Base-by-base conservation (phyloP, 2,329 filamentous ascomycete species). In the Tothia fuscella region DNA sequence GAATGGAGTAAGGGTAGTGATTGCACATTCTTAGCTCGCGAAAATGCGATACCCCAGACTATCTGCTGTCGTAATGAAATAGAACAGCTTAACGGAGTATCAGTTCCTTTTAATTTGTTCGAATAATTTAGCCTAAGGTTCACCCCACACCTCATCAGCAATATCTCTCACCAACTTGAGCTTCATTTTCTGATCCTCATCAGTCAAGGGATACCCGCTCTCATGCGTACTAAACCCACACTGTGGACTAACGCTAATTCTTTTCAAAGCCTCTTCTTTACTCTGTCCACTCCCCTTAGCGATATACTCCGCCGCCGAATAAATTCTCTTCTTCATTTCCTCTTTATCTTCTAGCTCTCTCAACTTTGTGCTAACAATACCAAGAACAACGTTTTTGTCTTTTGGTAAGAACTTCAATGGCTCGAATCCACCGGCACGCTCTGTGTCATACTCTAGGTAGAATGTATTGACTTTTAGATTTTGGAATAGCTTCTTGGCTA, bases 211-310 rank as follows among this genome's bases (percentile, higher is more conserved):
- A 19, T 45, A 34, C 14, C 43, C 43, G 13, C 16, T 22, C 14
- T 25, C 42, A 36, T 45, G 43, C 5, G 26, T 45, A 4, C 26
- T 34, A 33, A 82, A 82, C 5, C 78, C 79, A 55, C 79, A 83
- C 63, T 85, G 80, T 0, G 81, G 80, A 54, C 76, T 81, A 14
- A 84, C 71, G 42, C 71, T 70, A 36, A 87, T 63, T 50, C 78
- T 73, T 59, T 80, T 71, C 10, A 88, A 64, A 0, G 80, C 80
- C 56, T 85, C 73, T 56, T 83, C 72, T 34, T 68, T 66, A 2
- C 66, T 73, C 61, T 81, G 68, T 7, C 72, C 72, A 41, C 70
- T 76, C 0, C 81, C 82, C 59, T 80, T 69, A 0, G 80, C 80
- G 20, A 87, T 72, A 57, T 76, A 78, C 38, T 80, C 73, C 2